Evolutionary conservation across 768 basidiomycete species (phyloP).

Genomic region (Hypholoma fasciculare): DNA sequence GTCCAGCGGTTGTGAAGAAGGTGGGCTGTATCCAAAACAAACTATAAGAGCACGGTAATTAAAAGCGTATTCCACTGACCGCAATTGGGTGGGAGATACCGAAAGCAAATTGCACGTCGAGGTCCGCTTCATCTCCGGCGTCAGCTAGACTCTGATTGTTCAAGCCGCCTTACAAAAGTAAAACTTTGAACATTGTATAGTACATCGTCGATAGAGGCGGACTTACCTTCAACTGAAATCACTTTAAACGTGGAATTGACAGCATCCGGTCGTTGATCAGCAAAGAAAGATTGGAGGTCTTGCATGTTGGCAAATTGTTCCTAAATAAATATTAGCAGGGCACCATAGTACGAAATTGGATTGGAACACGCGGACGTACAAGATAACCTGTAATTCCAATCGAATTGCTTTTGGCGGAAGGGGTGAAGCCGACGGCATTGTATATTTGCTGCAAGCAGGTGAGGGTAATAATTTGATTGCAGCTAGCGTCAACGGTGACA

Average conservation of each 20-base stretch:
- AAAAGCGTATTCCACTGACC: conserved; percentile 16
- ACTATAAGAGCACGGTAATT: not conserved
- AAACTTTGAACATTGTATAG: not conserved
- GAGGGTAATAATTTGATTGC: conserved; percentile 49
- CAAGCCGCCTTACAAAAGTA: conserved; percentile 41
- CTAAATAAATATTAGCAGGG: not conserved
- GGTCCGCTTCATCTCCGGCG: conserved; percentile 61
- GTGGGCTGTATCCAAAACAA: conserved; percentile 29
- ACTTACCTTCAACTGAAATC: conserved; percentile 53
- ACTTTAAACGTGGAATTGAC: conserved; percentile 50
- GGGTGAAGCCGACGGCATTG: conserved; percentile 46
- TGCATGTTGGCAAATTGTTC: conserved; percentile 49
- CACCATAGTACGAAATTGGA: not conserved
- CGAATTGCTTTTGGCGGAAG: conserved; percentile 44
- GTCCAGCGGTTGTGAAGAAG: conserved; percentile 64
- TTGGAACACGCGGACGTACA: conserved; percentile 1
- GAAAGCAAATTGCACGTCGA: conserved; percentile 64
- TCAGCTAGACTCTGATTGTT: conserved; percentile 52
- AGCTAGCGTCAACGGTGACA: conserved; percentile 46
- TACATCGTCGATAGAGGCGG: not conserved
- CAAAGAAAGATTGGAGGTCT: conserved; percentile 55
- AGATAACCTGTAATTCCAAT: conserved; percentile 59
- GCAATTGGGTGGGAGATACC: conserved; percentile 65
- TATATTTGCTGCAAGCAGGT: conserved; percentile 55
- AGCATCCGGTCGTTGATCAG: conserved; percentile 47